Percentiles rank a stretch among this genome's conserved stretches.
These are phyloP conservation scores for Letharia columbiana DNA, from an alignment of 495 filamentous ascomycete species.

Conservation along the genomic window DNA sequence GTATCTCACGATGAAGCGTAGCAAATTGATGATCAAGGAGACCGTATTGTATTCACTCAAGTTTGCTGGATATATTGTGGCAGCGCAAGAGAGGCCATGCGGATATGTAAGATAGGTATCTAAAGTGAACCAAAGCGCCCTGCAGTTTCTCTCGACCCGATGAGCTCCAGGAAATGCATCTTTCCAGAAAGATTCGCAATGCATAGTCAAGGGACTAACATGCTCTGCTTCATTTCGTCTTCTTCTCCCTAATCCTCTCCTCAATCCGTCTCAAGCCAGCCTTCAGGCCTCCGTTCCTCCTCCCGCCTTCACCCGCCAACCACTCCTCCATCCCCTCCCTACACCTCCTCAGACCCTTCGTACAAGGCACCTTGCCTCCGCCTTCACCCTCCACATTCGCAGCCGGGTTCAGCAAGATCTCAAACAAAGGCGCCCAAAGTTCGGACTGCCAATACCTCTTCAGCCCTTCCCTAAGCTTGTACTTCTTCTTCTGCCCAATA, in stretches of 20 bases:
- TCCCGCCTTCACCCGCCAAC: conserved; percentile 74
- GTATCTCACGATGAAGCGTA: conserved; percentile 5
- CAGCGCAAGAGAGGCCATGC: not conserved
- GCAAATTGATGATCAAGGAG: not conserved
- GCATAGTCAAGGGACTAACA: not conserved
- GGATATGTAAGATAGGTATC: not conserved
- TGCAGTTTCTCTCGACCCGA: not conserved
- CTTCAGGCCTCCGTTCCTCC: conserved; percentile 57
- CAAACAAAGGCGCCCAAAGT: conserved; percentile 77
- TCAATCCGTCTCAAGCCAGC: conserved; percentile 55
- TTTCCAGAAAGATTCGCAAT: not conserved
- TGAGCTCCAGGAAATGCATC: not conserved
- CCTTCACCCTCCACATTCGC: conserved; percentile 52
- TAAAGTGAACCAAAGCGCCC: not conserved
- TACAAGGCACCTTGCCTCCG: conserved; percentile 50
- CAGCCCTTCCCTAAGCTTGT: conserved; percentile 62
- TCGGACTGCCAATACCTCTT: conserved; percentile 96
- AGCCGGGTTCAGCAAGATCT: conserved; percentile 76
- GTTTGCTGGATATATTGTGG: not conserved
- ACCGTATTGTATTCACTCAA: not conserved
- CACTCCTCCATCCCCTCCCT: conserved; percentile 76
- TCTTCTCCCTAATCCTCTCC: conserved; percentile 57
- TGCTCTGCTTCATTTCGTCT: conserved; percentile 37
- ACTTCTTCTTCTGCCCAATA: conserved; percentile 49
- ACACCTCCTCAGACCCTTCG: conserved; percentile 44